These are phyloP conservation scores for Prunus padus DNA, from an alignment of 306 rosid genomes.

Conservation along the genomic window DNA sequence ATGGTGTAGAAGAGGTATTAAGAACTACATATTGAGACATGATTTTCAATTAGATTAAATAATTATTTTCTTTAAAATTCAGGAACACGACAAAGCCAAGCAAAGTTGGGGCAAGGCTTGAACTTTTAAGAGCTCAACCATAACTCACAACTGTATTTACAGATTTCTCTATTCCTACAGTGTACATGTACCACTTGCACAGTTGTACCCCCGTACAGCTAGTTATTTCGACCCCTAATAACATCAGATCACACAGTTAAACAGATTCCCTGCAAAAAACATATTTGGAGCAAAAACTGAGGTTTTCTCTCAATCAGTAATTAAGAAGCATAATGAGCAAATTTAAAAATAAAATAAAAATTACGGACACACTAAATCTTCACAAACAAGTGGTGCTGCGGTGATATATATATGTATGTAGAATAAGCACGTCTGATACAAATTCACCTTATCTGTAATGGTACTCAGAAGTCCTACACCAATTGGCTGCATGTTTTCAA, in stretches of 20 bases:
- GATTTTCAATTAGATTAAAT: not conserved
- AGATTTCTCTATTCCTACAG: not conserved
- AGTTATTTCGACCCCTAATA: not conserved
- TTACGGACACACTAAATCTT: not conserved
- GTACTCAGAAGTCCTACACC: conserved; percentile 84
- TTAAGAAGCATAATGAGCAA: not conserved
- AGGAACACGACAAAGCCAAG: not conserved
- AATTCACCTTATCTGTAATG: conserved; percentile 81
- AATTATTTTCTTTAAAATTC: not conserved
- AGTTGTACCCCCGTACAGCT: not conserved
- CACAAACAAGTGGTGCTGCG: not conserved
- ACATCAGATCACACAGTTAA: not conserved
- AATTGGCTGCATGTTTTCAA: conserved; percentile 93
- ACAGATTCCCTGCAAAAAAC: not conserved
- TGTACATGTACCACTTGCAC: not conserved
- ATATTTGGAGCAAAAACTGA: not conserved
- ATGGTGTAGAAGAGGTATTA: not conserved
- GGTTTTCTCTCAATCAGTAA: not conserved
- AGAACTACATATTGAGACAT: not conserved
- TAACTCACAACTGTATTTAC: not conserved
- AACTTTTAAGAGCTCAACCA: not conserved
- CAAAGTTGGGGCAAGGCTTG: not conserved
- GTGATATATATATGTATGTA: not conserved
- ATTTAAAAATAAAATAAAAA: not conserved
- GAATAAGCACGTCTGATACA: not conserved